These are phyloP conservation scores for Aspergillus ustus DNA, from an alignment of 2,329 filamentous ascomycete genomes.

Conservation along the genomic window DNA sequence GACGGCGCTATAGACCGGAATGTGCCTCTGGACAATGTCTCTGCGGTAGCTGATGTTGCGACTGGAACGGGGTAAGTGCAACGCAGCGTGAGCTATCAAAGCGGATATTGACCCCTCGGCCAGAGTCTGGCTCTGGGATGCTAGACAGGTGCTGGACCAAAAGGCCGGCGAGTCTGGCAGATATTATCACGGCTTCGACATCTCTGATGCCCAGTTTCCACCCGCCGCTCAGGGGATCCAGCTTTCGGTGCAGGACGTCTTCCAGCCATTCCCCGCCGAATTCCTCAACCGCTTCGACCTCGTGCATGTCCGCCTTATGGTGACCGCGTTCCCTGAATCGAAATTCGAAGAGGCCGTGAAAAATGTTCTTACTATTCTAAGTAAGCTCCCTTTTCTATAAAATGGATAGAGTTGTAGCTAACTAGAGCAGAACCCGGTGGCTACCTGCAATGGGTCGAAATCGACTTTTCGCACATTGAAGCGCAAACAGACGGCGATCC, in stretches of 20 bases:
- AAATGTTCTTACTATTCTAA: not conserved
- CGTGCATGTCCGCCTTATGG: constrained; percentile 7
- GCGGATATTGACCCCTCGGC: not conserved
- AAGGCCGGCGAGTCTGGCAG: not conserved
- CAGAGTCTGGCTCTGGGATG: constrained; percentile 10
- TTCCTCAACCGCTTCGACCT: constrained; percentile 4
- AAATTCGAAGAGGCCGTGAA: not conserved
- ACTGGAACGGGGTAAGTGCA: constrained; percentile 10
- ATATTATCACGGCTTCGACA: constrained; percentile 9
- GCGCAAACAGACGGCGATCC: not conserved
- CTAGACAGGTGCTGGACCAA: not conserved
- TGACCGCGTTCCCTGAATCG: not conserved
- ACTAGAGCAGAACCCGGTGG: constrained; percentile 6
- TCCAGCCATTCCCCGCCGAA: constrained; percentile 3
- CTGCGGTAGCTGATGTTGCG: constrained; percentile 1
- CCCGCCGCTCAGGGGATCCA: not conserved
- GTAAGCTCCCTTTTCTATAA: not conserved
- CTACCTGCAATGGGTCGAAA: constrained; percentile 8
- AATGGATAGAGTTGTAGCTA: not conserved
- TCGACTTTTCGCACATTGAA: not conserved
- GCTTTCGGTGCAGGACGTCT: constrained; percentile 4
- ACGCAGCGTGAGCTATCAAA: too few relatives aligned
- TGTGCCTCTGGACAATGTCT: not conserved
- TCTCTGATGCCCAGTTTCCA: constrained; percentile 4
- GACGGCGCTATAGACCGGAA: not conserved